Evolutionary conservation across 371 early-diverging fungal species (phyloP), one percentile per base, ranked within the genome.

Genomic region (Quaeritorhiza haematococci): DNA sequence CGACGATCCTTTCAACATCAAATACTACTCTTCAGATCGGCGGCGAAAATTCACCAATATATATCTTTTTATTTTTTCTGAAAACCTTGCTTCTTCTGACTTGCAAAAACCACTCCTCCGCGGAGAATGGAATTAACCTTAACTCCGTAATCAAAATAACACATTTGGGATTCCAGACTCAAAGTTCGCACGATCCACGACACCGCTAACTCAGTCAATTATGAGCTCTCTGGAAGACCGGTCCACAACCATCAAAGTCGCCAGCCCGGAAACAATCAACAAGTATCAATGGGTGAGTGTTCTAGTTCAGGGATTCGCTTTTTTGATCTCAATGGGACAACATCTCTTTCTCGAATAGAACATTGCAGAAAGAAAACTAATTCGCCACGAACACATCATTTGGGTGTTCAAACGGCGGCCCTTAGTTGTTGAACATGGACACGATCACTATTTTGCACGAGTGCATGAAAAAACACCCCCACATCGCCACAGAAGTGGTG

Each of bases 1-100:
- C 29, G 58, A 60, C 19, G 75, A 78, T 54, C 63, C 71, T 1
- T 73, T 63, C 66, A 78, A 78, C 42, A 47, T 64, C 5, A 47
- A 62, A 38, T 78, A 72, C 59, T 78, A 64, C 50, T 19, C 34
- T 3, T 78, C 78, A 2, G 71, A 78, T 29, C 59, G 69, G 0
- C 64, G 75, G 8, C 34, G 52, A 19, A 63, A 64, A 35, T 61
- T 72, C 43, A 63, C 74, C 1, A 34, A 61, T 24, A 48, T 49
- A 10, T 78, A 72, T 44, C n/a, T n/a, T n/a, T n/a, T n/a, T n/a
- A n/a, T n/a, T n/a, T n/a, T n/a, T n/a, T n/a, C n/a, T n/a, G n/a
- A n/a, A n/a, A n/a, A n/a, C n/a, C n/a, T n/a, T n/a, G n/a, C n/a
- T n/a, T n/a, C n/a, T n/a, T n/a, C n/a, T n/a, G n/a, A n/a, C n/a